These are phyloP conservation scores for Talaromyces wortmannii DNA, from an alignment of 495 filamentous ascomycete species.

Conservation along the genomic window DNA sequence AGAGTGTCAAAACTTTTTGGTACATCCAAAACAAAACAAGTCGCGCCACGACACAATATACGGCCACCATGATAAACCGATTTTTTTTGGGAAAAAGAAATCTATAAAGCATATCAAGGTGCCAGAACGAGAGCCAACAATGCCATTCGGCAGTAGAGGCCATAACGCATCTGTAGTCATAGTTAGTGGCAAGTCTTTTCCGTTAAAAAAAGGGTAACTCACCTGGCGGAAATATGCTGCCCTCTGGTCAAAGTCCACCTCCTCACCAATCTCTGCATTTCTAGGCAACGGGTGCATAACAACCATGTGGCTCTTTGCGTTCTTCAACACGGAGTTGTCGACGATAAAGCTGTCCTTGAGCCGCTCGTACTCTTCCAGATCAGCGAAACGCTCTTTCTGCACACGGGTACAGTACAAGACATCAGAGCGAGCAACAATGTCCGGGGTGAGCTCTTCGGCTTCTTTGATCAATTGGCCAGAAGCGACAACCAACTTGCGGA, in stretches of 20 bases:
- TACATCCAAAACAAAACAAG: slow-evolving; percentile 23
- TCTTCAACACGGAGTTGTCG: slow-evolving; percentile 82
- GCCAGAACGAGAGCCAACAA: slow-evolving; percentile 89
- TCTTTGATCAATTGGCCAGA: slow-evolving; percentile 71
- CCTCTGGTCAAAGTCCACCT: slow-evolving; percentile 94
- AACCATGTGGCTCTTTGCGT: slow-evolving; percentile 84
- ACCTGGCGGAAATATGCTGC: slow-evolving; percentile 99
- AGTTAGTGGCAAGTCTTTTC: slow-evolving; percentile 24
- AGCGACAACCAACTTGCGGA: slow-evolving; percentile 61
- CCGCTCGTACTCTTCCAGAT: slow-evolving; percentile 69
- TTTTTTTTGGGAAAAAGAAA: neutral
- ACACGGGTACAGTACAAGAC: slow-evolving; percentile 95
- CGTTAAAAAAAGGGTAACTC: slow-evolving; percentile 25
- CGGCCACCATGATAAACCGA: slow-evolving; percentile 30
- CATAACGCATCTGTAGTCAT: slow-evolving; percentile 83
- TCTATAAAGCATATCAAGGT: slow-evolving; percentile 15
- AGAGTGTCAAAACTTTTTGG: slow-evolving; percentile 6
- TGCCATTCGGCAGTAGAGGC: slow-evolving; percentile 96
- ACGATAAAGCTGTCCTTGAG: slow-evolving; percentile 84
- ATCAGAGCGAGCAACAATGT: slow-evolving; percentile 76
- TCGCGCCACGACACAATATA: slow-evolving; percentile 25
- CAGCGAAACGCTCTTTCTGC: slow-evolving; percentile 89
- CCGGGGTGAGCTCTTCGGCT: slow-evolving; percentile 70
- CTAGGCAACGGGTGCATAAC: slow-evolving; percentile 94
- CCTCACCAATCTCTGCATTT: slow-evolving; percentile 86